A percentile compares a stretch with the other conserved stretches of the same genome.
Evolutionary conservation across 768 basidiomycete species (phyloP).

Genomic region (Floccularia luteovirens): DNA sequence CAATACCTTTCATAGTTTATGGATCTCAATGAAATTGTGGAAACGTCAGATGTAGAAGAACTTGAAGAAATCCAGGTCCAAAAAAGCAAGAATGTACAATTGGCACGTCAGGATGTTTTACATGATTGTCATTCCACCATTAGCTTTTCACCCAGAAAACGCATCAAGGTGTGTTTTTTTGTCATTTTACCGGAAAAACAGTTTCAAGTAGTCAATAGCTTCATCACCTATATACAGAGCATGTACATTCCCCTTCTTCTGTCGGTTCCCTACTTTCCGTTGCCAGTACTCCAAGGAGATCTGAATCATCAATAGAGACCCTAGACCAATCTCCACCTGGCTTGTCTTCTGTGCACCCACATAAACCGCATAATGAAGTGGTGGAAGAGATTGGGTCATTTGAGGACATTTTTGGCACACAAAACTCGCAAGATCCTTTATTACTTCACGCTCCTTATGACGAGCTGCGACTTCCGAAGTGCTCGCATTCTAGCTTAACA

Average conservation of each 20-base stretch:
- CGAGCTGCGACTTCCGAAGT: neutral
- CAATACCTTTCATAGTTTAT: too few relatives aligned
- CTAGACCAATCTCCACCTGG: constrained; percentile 8
- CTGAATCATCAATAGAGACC: neutral
- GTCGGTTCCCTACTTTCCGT: neutral
- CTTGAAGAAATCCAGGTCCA: constrained; percentile 28
- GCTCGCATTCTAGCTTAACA: neutral
- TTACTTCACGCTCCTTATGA: constrained; percentile 3
- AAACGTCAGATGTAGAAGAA: constrained; percentile 61
- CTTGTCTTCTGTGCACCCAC: neutral
- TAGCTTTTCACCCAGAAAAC: constrained; percentile 24
- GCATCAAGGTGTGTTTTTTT: constrained; percentile 21
- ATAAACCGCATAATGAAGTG: too few relatives aligned
- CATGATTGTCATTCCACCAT: neutral
- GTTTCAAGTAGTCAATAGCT: neutral
- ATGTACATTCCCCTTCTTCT: neutral
- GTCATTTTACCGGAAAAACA: constrained; percentile 5
- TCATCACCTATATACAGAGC: constrained; percentile 3
- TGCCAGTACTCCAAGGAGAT: neutral
- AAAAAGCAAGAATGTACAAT: constrained; percentile 7
- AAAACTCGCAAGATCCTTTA: constrained; percentile 7
- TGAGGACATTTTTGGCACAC: too few relatives aligned
- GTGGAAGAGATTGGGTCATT: too few relatives aligned
- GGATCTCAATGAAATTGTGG: too few relatives aligned
- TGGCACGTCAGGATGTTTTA: constrained; percentile 4